Percentiles rank a stretch among this genome's conserved stretches.
These are phyloP conservation scores for Chaetoceros tenuissimus DNA, from an alignment of 108 stramenopile species.

Conservation along the genomic window DNA sequence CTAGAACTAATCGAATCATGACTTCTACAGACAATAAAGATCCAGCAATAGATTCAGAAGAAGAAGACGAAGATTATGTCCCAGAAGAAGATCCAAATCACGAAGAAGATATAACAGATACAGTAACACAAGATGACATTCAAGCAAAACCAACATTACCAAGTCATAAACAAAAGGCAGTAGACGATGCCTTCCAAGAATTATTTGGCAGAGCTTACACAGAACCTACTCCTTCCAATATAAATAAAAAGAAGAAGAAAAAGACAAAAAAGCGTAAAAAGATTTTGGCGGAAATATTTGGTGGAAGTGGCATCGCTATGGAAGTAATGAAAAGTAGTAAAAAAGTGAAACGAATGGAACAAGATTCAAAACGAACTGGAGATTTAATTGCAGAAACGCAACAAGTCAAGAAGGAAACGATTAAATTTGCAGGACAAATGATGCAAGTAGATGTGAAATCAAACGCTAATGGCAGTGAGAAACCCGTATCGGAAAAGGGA, in stretches of 20 bases:
- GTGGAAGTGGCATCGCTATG: slow-evolving; percentile 11
- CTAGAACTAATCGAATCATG: too few relatives aligned
- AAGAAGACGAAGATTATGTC: slow-evolving; percentile 10
- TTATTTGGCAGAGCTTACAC: slow-evolving; percentile 69
- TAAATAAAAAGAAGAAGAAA: background rate
- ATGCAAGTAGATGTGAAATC: slow-evolving; percentile 32
- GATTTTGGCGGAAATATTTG: slow-evolving; percentile 51
- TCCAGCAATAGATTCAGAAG: too few relatives aligned
- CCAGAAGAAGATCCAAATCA: slow-evolving; percentile 3
- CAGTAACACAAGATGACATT: slow-evolving; percentile 6
- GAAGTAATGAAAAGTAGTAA: slow-evolving; percentile 25
- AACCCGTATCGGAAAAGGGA: slow-evolving; percentile 9
- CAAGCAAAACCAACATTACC: slow-evolving; percentile 7
- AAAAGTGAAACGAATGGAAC: too few relatives aligned
- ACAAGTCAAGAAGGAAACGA: slow-evolving; percentile 38
- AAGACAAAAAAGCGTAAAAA: slow-evolving; percentile 13
- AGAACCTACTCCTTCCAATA: slow-evolving; percentile 15
- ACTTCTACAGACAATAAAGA: background rate
- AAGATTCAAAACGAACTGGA: too few relatives aligned
- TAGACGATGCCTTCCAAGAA: slow-evolving; percentile 63
- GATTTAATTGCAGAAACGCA: slow-evolving; percentile 2
- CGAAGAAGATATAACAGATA: slow-evolving; percentile 19
- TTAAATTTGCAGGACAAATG: slow-evolving; percentile 40
- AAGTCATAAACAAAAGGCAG: slow-evolving; percentile 32
- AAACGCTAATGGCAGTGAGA: slow-evolving; percentile 4